A percentile compares a stretch with the other conserved stretches of the same genome.
phyloP scores from a whole-genome alignment of 106 monocot species.

The Dendrobium catenatum region DNA sequence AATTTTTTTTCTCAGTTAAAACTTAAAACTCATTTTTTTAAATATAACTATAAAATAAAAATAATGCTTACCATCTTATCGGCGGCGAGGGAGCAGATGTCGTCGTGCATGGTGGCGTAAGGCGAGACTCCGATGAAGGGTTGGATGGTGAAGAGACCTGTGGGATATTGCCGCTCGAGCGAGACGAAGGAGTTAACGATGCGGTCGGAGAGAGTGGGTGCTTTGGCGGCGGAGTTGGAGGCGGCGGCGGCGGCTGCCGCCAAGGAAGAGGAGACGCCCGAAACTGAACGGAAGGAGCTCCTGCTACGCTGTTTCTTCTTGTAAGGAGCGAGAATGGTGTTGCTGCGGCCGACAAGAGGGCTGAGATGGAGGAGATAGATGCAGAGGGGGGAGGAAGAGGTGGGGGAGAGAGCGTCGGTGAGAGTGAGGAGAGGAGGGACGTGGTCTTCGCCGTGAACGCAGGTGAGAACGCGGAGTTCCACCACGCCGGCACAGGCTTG shows the following conservation, averaged over 20 bases:
- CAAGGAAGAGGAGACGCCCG: conserved; percentile 13
- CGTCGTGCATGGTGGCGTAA: conserved; percentile 54
- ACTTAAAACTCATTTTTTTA: no score
- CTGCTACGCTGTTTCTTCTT: conserved; percentile 1
- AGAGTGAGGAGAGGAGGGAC: conserved; percentile 41
- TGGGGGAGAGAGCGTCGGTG: conserved; percentile 26
- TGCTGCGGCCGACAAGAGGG: conserved; percentile 55
- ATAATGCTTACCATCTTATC: conserved; percentile 28
- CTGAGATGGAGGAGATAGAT: conserved; percentile 62
- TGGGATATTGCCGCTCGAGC: conserved; percentile 21
- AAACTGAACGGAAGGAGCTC: background rate
- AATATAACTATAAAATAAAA: no score
- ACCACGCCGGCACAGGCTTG: conserved; percentile 10
- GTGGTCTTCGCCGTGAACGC: conserved; percentile 39
- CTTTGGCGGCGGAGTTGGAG: background rate
- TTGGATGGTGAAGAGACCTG: conserved; percentile 19
- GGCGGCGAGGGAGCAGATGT: conserved; percentile 45
- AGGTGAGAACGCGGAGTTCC: conserved; percentile 55
- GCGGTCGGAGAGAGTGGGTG: conserved; percentile 19
- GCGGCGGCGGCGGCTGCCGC: background rate
- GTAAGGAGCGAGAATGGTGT: conserved; percentile 50
- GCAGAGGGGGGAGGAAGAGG: conserved; percentile 21
- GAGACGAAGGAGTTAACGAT: conserved; percentile 60
- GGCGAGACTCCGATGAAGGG: conserved; percentile 50
- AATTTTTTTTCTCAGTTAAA: no score